These are phyloP conservation scores for Fusarium pilosicola DNA, from an alignment of 2,329 filamentous ascomycete species.

Conservation along the genomic window DNA sequence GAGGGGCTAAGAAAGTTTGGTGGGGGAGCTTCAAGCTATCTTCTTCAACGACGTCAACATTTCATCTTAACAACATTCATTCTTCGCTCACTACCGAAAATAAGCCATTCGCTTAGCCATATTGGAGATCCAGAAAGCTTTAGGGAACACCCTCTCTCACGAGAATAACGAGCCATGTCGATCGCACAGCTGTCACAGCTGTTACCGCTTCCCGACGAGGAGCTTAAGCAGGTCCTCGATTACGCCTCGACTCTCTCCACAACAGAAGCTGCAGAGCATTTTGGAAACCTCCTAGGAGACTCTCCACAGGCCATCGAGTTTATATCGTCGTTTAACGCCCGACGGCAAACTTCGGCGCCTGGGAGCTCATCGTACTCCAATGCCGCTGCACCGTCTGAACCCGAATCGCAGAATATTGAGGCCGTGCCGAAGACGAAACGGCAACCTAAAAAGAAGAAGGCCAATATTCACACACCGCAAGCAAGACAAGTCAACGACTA, in stretches of 20 bases:
- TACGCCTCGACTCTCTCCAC: constrained; percentile 83
- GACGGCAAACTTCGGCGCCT: constrained; percentile 56
- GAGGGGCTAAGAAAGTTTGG: constrained; percentile 30
- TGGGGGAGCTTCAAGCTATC: constrained; percentile 37
- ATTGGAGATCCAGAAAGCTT: background rate
- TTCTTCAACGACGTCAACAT: constrained; percentile 34
- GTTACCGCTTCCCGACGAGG: constrained; percentile 85
- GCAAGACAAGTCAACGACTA: constrained; percentile 69
- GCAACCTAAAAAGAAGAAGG: constrained; percentile 66
- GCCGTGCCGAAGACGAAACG: constrained; percentile 61
- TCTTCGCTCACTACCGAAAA: background rate
- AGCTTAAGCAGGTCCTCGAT: constrained; percentile 83
- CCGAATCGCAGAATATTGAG: constrained; percentile 46
- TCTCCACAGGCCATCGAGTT: constrained; percentile 81
- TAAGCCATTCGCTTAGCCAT: background rate
- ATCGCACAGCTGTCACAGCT: constrained; percentile 78
- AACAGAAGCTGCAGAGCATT: constrained; percentile 81
- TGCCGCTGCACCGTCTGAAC: constrained; percentile 31
- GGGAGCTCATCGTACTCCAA: constrained; percentile 35
- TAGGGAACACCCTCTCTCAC: rapidly evolving
- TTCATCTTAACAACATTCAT: background rate
- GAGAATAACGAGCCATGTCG: constrained; percentile 55
- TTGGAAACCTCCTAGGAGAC: constrained; percentile 88
- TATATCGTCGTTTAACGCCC: constrained; percentile 82
- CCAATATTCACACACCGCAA: constrained; percentile 70